Percentiles rank a stretch among this genome's conserved stretches.
Conservation (phyloP, 495 filamentous ascomycete genomes). For the Xylaria grammica region DNA sequence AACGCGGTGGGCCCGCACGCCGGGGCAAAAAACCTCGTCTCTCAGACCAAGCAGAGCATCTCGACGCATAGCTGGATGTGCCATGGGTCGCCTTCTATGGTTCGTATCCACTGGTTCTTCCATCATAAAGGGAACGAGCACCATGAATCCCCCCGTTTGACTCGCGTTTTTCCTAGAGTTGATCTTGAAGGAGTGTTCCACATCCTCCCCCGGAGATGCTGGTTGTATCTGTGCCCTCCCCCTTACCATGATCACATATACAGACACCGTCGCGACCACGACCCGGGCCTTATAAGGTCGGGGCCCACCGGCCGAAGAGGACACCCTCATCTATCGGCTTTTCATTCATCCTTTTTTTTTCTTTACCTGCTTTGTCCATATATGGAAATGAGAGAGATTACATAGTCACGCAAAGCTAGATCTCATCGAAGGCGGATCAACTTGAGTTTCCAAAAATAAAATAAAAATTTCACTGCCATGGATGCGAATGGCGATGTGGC, state of each 20-base stretch:
- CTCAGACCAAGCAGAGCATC: not conserved
- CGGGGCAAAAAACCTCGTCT: not conserved
- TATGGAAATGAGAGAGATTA: not conserved
- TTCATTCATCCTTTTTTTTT: not conserved
- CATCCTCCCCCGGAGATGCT: not conserved
- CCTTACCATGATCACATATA: not conserved
- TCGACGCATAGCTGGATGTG: not conserved
- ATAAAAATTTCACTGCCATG: not conserved
- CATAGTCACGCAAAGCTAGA: not conserved
- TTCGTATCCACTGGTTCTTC: not conserved
- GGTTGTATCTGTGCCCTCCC: not conserved
- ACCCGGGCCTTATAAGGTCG: constrained; percentile 15
- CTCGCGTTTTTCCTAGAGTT: not conserved
- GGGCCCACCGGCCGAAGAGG: not conserved
- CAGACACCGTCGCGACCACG: not conserved
- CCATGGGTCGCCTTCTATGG: not conserved
- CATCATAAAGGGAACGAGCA: too few relatives aligned
- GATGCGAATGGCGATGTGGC: not conserved
- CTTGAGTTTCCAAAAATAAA: not conserved
- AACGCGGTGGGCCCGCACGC: not conserved
- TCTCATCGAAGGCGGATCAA: not conserved
- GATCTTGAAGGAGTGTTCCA: constrained; percentile 9
- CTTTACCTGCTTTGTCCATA: not conserved
- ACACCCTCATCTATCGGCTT: not conserved
- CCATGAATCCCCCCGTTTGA: not conserved